Conservation (phyloP, 352 stramenopile genomes). For the Phytophthora pluvialis region DNA sequence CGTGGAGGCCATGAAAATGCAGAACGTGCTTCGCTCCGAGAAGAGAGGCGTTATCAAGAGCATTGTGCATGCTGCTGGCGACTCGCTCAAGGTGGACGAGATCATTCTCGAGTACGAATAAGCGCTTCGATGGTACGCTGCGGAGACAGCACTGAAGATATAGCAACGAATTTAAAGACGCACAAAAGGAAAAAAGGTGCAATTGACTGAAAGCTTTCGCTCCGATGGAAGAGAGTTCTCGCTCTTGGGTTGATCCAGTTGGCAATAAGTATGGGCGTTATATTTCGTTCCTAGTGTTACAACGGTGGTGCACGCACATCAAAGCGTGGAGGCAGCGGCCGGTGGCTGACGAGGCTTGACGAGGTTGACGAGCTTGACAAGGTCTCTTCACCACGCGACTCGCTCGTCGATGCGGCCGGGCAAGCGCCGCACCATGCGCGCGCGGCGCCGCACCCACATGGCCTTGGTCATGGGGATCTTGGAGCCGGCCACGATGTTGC, state of each 20-base stretch:
- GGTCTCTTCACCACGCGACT: slow-evolving; percentile 31
- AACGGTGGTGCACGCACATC: slow-evolving; percentile 4
- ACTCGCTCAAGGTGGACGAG: slow-evolving; percentile 92
- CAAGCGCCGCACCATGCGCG: slow-evolving; percentile 42
- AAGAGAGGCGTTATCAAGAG: slow-evolving; percentile 89
- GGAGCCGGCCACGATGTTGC: slow-evolving; percentile 50
- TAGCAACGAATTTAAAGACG: too few species aligned
- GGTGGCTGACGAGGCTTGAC: neutral
- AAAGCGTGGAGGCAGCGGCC: neutral
- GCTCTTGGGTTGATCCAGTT: neutral
- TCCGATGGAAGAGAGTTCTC: too few species aligned
- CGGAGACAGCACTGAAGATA: too few species aligned
- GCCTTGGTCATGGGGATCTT: slow-evolving; percentile 57
- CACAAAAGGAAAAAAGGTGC: too few species aligned
- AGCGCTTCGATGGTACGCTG: slow-evolving; percentile 7
- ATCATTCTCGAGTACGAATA: slow-evolving; percentile 93
- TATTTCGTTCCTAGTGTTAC: slow-evolving; percentile 3
- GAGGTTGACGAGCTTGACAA: neutral
- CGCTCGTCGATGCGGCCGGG: slow-evolving; percentile 49
- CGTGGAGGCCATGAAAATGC: slow-evolving; percentile 99
- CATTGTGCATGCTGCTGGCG: slow-evolving; percentile 81
- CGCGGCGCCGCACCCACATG: slow-evolving; percentile 50
- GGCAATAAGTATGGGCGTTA: too few species aligned
- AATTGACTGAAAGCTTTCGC: too few species aligned
- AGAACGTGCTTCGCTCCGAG: slow-evolving; percentile 95